phyloP scores from a whole-genome alignment of 2,329 filamentous ascomycete genomes.

The Akanthomyces dipterigenus region DNA sequence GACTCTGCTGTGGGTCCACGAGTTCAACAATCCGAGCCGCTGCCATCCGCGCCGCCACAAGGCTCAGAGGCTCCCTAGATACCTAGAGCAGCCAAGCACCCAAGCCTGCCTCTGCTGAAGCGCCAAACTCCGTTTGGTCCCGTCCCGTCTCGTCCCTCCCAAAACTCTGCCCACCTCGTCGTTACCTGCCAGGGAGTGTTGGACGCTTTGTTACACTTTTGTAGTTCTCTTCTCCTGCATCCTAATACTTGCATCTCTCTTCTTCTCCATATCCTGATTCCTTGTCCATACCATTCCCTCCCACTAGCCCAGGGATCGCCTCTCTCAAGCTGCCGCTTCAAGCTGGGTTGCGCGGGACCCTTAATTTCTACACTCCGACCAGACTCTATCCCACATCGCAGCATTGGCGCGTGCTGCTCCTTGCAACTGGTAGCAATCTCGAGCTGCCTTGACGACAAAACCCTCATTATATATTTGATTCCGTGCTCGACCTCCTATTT shows the following conservation, averaged over 20 bases:
- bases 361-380: constrained; percentile 3
- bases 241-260: constrained; percentile 12
- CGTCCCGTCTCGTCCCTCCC: constrained; percentile 4
- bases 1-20: constrained; percentile 1
- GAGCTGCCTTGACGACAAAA: not conserved
- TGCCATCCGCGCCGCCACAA: not conserved
- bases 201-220: constrained; percentile 6
- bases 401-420: constrained; percentile 4
- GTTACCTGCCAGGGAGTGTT: constrained; percentile 20
- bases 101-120: not conserved
- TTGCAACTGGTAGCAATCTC: not conserved
- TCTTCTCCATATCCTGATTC: constrained; percentile 11
- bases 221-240: constrained; percentile 9
- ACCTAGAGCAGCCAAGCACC: not conserved
- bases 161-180: constrained; percentile 8
- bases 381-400: not conserved
- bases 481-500: constrained; percentile 7
- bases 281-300: constrained; percentile 8
- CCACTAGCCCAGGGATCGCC: constrained; percentile 5
- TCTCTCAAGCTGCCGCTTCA: constrained; percentile 10
- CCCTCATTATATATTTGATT: not conserved
- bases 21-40: constrained; percentile 14
- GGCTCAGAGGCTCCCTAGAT: not conserved
- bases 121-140: not conserved
- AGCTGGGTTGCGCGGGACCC: constrained; percentile 13